Evolutionary conservation across 345 rosid genomes (phyloP).

Genomic region (Alliaria petiolata): DNA sequence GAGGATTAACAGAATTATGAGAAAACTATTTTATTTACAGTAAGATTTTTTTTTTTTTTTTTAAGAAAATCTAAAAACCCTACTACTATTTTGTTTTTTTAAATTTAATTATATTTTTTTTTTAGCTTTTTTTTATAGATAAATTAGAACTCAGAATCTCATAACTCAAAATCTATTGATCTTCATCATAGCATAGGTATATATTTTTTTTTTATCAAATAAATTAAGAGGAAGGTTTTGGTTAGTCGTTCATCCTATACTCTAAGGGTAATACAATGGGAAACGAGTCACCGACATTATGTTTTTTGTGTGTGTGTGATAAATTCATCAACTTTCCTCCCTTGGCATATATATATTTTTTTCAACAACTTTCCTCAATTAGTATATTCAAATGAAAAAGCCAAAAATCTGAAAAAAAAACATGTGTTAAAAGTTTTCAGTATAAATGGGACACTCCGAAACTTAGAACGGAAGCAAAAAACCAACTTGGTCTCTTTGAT

Average conservation of each 20-base stretch:
- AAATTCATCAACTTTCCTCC: conserved; percentile 6
- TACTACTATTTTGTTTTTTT: too few relatives aligned
- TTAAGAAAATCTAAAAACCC: too few relatives aligned
- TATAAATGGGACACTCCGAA: not conserved
- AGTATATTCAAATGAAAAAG: too few relatives aligned
- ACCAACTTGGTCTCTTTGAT: not conserved
- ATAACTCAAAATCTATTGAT: not conserved
- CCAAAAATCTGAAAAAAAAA: not conserved
- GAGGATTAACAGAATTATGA: too few relatives aligned
- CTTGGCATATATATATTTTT: not conserved
- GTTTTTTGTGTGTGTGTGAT: too few relatives aligned
- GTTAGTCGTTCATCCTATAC: not conserved
- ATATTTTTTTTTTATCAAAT: too few relatives aligned
- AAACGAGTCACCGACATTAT: not conserved
- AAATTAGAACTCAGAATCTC: too few relatives aligned
- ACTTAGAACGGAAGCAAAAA: not conserved
- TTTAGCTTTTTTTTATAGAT: too few relatives aligned
- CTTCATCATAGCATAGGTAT: not conserved
- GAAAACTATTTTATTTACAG: too few relatives aligned
- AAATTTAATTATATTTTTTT: too few relatives aligned
- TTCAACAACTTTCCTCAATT: too few relatives aligned
- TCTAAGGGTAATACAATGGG: not conserved
- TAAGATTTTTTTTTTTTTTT: too few relatives aligned
- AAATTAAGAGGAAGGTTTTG: not conserved
- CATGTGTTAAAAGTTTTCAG: not conserved